Evolutionary conservation across 2,329 filamentous ascomycete genomes (phyloP).

Genomic region (Paraconiothyrium brasiliense): DNA sequence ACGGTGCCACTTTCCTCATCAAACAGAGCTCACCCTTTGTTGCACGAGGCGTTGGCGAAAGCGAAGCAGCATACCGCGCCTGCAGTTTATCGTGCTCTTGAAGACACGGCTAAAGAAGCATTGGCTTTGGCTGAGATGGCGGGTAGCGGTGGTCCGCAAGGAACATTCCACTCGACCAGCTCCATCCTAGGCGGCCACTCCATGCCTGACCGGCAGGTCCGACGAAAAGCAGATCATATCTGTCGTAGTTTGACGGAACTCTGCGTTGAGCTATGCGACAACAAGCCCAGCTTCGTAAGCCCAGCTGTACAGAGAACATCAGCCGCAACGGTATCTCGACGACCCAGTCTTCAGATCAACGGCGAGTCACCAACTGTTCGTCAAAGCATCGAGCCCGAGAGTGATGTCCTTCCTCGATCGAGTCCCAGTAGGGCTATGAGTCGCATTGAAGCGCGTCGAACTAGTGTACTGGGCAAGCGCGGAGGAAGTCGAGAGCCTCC

Average conservation of each 20-base stretch:
- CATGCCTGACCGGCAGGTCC: conserved; percentile 81
- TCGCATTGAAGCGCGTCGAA: conserved; percentile 58
- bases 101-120: conserved; percentile 83
- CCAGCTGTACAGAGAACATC: conserved; percentile 38
- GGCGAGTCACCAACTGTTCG: conserved; percentile 45
- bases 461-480: conserved; percentile 43
- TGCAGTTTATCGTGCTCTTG: conserved; percentile 80
- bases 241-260: conserved; percentile 93
- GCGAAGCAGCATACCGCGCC: conserved; percentile 74
- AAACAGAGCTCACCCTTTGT: conserved; percentile 75
- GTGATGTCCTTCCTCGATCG: conserved; percentile 37
- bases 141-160: conserved; percentile 73
- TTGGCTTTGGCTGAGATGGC: conserved; percentile 81
- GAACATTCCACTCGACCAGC: conserved; percentile 69
- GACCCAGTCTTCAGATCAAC: conserved; percentile 49
- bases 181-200: conserved; percentile 68
- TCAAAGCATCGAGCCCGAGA: conserved; percentile 49
- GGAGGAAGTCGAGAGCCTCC: conserved; percentile 43
- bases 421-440: conserved; percentile 50
- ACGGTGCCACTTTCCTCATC: conserved; percentile 56
- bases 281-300: conserved; percentile 40
- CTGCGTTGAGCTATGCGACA: conserved; percentile 76
- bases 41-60: conserved; percentile 83
- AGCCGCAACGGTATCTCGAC: conserved; percentile 36
- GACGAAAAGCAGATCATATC: conserved; percentile 90